A percentile compares a stretch with the other conserved stretches of the same genome.
These are phyloP conservation scores for Myxozyma neglecta DNA, from an alignment of 805 yeast species.

Conservation along the genomic window DNA sequence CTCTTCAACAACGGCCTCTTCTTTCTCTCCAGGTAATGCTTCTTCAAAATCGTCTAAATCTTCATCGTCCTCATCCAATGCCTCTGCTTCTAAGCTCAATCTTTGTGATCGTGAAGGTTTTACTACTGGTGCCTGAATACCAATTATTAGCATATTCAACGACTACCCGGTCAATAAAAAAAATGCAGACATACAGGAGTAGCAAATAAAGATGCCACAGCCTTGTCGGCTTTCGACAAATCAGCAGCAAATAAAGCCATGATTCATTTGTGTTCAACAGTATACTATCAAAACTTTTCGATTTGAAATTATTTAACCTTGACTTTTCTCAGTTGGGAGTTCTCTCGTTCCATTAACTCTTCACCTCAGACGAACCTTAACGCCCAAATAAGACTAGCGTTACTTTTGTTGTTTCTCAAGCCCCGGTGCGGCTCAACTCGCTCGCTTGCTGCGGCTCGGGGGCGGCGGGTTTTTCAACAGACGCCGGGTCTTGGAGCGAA, in stretches of 20 bases:
- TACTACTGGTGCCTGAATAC: conserved; percentile 6
- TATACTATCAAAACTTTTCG: not conserved
- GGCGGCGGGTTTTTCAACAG: too few species aligned
- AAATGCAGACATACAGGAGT: conserved; percentile 12
- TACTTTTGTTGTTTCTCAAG: too few species aligned
- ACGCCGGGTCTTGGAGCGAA: too few species aligned
- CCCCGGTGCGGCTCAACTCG: too few species aligned
- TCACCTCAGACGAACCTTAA: too few species aligned
- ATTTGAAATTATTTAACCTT: not conserved
- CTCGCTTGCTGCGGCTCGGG: too few species aligned
- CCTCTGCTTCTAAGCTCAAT: conserved; percentile 1
- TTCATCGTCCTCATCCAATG: not conserved
- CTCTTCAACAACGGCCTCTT: conserved; percentile 19
- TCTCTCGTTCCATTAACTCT: not conserved
- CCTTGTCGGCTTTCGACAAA: conserved; percentile 4
- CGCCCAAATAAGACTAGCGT: too few species aligned
- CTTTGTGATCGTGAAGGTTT: conserved; percentile 17
- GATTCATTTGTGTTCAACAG: not conserved
- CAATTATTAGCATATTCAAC: not conserved
- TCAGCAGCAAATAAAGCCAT: conserved; percentile 17
- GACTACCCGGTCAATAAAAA: not conserved
- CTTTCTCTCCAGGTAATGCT: conserved; percentile 6
- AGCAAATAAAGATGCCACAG: conserved; percentile 18
- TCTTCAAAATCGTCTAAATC: conserved; percentile 9
- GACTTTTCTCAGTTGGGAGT: not conserved